Evolutionary conservation across 2,329 filamentous ascomycete genomes (phyloP).

Genomic region (Albifimbria verrucaria): DNA sequence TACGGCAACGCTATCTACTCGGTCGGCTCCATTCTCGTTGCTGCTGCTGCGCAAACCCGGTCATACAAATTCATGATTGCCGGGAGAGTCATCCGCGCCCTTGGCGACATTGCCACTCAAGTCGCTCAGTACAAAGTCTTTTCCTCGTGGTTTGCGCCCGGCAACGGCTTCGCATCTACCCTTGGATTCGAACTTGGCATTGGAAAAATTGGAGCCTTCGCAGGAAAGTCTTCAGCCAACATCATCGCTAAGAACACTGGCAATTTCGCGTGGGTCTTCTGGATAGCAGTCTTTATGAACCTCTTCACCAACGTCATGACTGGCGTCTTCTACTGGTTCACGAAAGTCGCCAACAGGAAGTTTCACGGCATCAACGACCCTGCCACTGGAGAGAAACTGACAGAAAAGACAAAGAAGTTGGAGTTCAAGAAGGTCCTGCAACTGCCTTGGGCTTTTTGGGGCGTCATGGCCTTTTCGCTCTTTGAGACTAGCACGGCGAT

Average conservation of each 20-base stretch:
- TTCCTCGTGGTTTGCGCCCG: slow-evolving; percentile 58
- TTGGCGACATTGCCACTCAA: slow-evolving; percentile 59
- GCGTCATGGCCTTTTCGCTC: slow-evolving; percentile 41
- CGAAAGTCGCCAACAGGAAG: slow-evolving; percentile 40
- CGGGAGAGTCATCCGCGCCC: slow-evolving; percentile 48
- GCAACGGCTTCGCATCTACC: slow-evolving; percentile 56
- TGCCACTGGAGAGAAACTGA: slow-evolving; percentile 54
- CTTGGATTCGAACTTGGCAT: slow-evolving; percentile 56
- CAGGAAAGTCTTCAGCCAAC: slow-evolving; percentile 55
- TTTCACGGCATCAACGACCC: slow-evolving; percentile 45
- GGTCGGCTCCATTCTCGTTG: slow-evolving; percentile 53
- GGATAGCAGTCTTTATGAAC: slow-evolving; percentile 58
- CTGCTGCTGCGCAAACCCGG: slow-evolving; percentile 48
- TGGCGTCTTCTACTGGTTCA: slow-evolving; percentile 50
- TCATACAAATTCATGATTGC: slow-evolving; percentile 59
- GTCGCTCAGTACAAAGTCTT: slow-evolving; percentile 61
- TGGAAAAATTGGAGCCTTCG: slow-evolving; percentile 56
- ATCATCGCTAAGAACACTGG: slow-evolving; percentile 53
- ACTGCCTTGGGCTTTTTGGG: slow-evolving; percentile 57
- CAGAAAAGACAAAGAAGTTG: slow-evolving; percentile 53
- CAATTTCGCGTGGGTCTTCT: slow-evolving; percentile 57
- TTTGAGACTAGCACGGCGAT: slow-evolving; percentile 50
- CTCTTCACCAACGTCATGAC: slow-evolving; percentile 57
- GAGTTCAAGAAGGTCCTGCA: slow-evolving; percentile 48
- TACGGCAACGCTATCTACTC: slow-evolving; percentile 55